Conservation (phyloP, 2,329 filamentous ascomycete species). For the Pestalotiopsis sp. region DNA sequence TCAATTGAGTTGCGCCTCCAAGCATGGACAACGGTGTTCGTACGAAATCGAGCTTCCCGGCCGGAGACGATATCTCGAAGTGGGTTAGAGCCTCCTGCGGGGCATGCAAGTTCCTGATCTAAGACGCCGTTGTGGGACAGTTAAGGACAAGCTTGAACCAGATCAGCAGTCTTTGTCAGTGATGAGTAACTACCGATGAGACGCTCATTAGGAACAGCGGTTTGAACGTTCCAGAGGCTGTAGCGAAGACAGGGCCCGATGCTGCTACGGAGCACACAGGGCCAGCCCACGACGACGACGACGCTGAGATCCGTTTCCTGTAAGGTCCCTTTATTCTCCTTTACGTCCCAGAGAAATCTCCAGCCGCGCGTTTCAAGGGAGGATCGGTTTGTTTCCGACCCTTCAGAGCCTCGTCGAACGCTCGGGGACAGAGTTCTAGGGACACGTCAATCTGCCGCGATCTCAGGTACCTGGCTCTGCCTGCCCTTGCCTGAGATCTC, state of each 20-base stretch:
- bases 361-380: conserved; percentile 10
- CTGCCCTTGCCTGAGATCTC: background rate
- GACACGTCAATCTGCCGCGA: conserved; percentile 4
- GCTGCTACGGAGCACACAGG: background rate
- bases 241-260: background rate
- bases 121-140: conserved; percentile 7
- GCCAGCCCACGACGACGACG: background rate
- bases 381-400: conserved; percentile 11
- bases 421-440: background rate
- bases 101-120: conserved; percentile 24
- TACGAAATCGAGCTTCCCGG: conserved; percentile 37
- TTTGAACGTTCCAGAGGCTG: background rate
- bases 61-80: conserved; percentile 39
- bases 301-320: background rate
- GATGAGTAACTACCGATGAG: conserved; percentile 3
- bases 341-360: conserved; percentile 7
- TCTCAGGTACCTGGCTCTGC: background rate
- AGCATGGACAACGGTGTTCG: conserved; percentile 37
- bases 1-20: conserved; percentile 37
- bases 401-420: conserved; percentile 10
- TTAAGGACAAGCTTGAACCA: background rate
- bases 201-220: background rate
- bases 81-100: conserved; percentile 29
- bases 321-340: background rate
- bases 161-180: conserved; percentile 4